phyloP scores from a whole-genome alignment of 805 yeast genomes.

The Aciculoconidium aculeatum region DNA sequence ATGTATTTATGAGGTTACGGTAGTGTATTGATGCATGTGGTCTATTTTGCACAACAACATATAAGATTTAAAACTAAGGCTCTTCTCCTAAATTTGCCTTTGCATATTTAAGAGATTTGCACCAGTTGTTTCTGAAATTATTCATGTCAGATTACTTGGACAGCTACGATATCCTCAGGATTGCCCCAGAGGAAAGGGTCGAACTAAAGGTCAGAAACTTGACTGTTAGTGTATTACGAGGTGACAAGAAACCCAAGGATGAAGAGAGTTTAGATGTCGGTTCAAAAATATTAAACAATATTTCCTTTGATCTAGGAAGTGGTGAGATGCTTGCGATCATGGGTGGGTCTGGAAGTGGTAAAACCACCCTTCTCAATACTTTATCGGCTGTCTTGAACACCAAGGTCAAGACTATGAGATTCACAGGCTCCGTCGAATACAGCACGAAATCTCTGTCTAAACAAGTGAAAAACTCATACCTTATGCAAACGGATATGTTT shows the following conservation, averaged over 20 bases:
- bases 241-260: conserved; percentile 1
- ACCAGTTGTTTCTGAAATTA: too few species aligned
- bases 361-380: conserved; percentile 21
- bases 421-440: conserved; percentile 16
- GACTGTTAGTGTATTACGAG: conserved; percentile 7
- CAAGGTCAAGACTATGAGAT: conserved; percentile 10
- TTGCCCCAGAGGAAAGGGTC: conserved; percentile 5
- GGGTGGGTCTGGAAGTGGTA: conserved; percentile 26
- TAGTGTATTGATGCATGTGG: too few species aligned
- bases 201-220: conserved; percentile 10
- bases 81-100: too few species aligned
- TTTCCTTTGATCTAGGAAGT: conserved; percentile 15
- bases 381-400: conserved; percentile 17
- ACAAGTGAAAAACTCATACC: conserved; percentile 17
- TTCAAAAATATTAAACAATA: conserved; percentile 12
- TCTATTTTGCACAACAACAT: too few species aligned
- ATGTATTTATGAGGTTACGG: too few species aligned
- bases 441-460: conserved; percentile 2
- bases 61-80: too few species aligned
- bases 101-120: too few species aligned
- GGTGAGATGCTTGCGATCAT: conserved; percentile 21
- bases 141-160: too few species aligned
- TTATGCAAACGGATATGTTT: conserved; percentile 18
- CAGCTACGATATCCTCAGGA: conserved; percentile 3
- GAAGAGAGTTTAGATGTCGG: conserved; percentile 2